Conservation (phyloP, 2,329 filamentous ascomycete genomes). For the Neurospora crassa region DNA sequence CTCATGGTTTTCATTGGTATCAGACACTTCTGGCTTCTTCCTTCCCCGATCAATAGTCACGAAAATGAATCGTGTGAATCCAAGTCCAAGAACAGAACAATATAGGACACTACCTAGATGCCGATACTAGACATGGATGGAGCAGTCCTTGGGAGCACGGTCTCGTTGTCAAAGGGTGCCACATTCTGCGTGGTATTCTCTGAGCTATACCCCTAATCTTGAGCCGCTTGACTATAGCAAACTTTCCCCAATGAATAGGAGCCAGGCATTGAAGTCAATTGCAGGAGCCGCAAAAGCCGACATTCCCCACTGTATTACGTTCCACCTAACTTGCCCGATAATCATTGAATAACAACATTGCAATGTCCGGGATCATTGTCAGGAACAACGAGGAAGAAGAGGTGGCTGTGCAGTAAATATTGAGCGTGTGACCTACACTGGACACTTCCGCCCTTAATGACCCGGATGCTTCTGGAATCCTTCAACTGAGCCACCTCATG, state of each 20-base stretch:
- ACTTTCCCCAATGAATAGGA: not conserved
- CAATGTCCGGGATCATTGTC: not conserved
- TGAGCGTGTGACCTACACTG: not conserved
- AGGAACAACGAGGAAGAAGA: not conserved
- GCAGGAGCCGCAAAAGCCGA: not conserved
- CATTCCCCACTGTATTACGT: not conserved
- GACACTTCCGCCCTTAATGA: not conserved
- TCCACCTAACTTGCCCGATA: not conserved
- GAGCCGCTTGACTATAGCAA: not conserved
- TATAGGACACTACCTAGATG: not conserved
- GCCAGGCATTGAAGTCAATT: not conserved
- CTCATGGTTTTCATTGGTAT: not conserved
- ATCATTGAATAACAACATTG: too few species aligned
- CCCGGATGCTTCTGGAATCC: not conserved
- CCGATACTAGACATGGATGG: not conserved
- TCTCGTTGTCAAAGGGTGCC: not conserved
- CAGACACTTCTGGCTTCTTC: not conserved
- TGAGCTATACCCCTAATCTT: not conserved
- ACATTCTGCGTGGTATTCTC: not conserved
- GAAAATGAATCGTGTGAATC: not conserved
- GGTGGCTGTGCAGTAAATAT: not conserved
- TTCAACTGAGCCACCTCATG: not conserved
- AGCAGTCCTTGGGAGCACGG: not conserved
- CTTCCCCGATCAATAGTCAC: not conserved
- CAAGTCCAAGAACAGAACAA: not conserved